These are phyloP conservation scores for Physcomitrellopsis africana DNA, from an alignment of 225 moss, liverwort and hornwort genomes.

Conservation along the genomic window DNA sequence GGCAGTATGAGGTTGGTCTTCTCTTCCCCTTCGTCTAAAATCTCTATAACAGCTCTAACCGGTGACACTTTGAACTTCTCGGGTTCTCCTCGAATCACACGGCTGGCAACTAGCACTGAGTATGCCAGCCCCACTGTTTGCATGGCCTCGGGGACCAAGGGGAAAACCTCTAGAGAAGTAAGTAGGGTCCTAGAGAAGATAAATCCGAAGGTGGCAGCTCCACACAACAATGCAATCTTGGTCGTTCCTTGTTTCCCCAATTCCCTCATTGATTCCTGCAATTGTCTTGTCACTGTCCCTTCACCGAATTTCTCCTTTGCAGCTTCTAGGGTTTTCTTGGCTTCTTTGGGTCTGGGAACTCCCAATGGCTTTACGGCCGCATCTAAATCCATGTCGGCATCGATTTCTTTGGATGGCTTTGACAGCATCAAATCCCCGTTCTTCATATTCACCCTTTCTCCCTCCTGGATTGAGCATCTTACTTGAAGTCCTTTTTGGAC, in stretches of 20 bases:
- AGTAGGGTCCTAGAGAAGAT: constrained; percentile 50
- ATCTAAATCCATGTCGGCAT: background rate
- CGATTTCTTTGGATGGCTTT: constrained; percentile 34
- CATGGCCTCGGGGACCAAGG: constrained; percentile 50
- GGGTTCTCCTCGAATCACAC: constrained; percentile 42
- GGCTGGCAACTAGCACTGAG: constrained; percentile 56
- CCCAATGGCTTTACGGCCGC: background rate
- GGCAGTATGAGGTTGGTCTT: too few relatives aligned
- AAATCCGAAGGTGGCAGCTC: constrained; percentile 48
- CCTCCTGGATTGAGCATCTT: constrained; percentile 44
- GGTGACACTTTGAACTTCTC: constrained; percentile 64
- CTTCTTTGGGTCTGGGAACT: constrained; percentile 29
- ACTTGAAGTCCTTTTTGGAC: constrained; percentile 22
- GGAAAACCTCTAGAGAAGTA: constrained; percentile 49
- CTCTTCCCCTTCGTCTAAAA: constrained; percentile 40
- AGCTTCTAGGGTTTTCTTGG: constrained; percentile 36
- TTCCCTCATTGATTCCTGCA: constrained; percentile 57
- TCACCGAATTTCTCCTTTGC: constrained; percentile 39
- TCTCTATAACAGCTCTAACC: constrained; percentile 63
- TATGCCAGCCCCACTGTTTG: constrained; percentile 56
- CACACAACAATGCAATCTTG: constrained; percentile 43
- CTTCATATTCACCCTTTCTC: constrained; percentile 33
- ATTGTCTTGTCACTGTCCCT: constrained; percentile 48
- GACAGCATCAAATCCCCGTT: constrained; percentile 43
- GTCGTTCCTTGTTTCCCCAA: constrained; percentile 47